These are phyloP conservation scores for Nicotiana sylvestris DNA, from an alignment of 257 asterid genomes.

Conservation along the genomic window DNA sequence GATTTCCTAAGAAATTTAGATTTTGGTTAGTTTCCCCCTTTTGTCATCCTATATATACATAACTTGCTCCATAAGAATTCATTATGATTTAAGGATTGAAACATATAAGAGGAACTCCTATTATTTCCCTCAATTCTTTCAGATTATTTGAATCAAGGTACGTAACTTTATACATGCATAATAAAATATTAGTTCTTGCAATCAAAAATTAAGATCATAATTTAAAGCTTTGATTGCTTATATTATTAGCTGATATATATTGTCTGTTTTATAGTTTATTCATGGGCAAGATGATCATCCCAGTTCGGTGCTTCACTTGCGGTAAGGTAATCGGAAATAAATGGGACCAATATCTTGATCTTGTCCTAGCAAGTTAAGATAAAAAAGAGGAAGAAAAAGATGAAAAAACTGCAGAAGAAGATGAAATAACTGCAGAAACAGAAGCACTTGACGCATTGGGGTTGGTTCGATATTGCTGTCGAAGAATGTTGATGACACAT, in stretches of 20 bases:
- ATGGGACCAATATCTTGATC: slow-evolving; percentile 69
- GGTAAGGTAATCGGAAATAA: slow-evolving; percentile 73
- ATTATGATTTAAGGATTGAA: not conserved
- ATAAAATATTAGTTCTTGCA: too few species aligned
- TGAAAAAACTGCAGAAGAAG: too few species aligned
- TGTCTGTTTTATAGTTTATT: too few species aligned
- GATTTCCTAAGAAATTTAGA: not conserved
- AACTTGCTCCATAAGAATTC: too few species aligned
- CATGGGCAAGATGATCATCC: slow-evolving; percentile 44
- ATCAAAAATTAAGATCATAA: too few species aligned
- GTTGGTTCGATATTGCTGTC: slow-evolving; percentile 85
- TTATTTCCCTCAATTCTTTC: not conserved
- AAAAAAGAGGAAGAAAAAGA: too few species aligned
- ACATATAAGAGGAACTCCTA: not conserved
- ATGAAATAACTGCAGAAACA: slow-evolving; percentile 32
- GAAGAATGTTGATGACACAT: slow-evolving; percentile 95
- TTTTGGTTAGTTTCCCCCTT: not conserved
- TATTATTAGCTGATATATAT: too few species aligned
- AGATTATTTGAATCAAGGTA: not conserved
- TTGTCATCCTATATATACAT: too few species aligned
- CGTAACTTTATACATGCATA: too few species aligned
- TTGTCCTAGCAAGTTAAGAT: slow-evolving; percentile 63
- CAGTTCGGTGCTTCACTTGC: slow-evolving; percentile 75
- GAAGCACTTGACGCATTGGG: slow-evolving; percentile 80
- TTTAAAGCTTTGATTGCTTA: too few species aligned